These are phyloP conservation scores for Claviceps pazoutovae DNA, from an alignment of 2,329 filamentous ascomycete species.

Conservation along the genomic window DNA sequence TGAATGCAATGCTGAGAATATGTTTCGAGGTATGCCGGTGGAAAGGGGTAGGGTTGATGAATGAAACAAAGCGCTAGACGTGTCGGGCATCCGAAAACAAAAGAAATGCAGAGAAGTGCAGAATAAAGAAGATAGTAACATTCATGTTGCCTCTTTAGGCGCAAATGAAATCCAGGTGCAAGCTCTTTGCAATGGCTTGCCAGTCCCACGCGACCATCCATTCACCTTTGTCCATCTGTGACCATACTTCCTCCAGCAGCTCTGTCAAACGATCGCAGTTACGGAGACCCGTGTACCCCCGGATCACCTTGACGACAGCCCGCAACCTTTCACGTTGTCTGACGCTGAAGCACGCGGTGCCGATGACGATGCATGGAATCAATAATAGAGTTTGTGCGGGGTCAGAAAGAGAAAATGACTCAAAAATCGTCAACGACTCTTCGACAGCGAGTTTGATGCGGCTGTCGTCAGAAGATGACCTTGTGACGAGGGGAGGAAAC, in stretches of 20 bases:
- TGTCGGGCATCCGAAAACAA: background rate
- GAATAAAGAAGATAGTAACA: background rate
- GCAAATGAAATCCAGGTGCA: conserved; percentile 44
- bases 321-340: conserved; percentile 39
- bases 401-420: conserved; percentile 41
- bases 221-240: conserved; percentile 42
- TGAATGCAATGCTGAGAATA: background rate
- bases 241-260: conserved; percentile 45
- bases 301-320: conserved; percentile 33
- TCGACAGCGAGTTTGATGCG: conserved; percentile 41
- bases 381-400: conserved; percentile 45
- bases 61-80: background rate
- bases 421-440: conserved; percentile 40
- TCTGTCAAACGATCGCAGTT: conserved; percentile 41
- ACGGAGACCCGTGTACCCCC: conserved; percentile 44
- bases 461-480: conserved; percentile 33
- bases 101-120: background rate
- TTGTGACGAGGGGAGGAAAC: conserved; percentile 33
- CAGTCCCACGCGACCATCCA: conserved; percentile 51
- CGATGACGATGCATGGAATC: conserved; percentile 46
- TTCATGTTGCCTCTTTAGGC: conserved; percentile 14
- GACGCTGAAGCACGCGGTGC: conserved; percentile 42
- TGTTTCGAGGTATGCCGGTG: background rate
- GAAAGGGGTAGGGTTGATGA: background rate
- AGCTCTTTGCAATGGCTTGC: conserved; percentile 39